Evolutionary conservation across 768 basidiomycete genomes (phyloP), one percentile per base, ranked within the genome.

Genomic region (Suillus subluteus): DNA sequence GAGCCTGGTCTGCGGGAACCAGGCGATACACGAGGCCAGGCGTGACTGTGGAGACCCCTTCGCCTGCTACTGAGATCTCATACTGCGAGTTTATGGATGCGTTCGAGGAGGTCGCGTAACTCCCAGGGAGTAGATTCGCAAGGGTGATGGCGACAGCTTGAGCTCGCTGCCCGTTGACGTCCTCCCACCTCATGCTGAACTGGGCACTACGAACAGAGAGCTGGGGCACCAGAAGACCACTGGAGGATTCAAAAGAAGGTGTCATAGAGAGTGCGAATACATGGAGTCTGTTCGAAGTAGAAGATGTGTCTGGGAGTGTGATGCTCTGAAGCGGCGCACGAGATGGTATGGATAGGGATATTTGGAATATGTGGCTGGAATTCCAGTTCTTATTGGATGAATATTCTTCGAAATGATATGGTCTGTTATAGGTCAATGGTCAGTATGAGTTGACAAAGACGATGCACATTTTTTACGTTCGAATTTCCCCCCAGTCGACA

Each of bases 131-230:
- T 13, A 86, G 74, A 67, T 88, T 88, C 30, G 82, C 81, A 15
- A 88, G 68, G 0, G 84, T 86, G 48, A 88, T 80, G 54, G 85
- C 83, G 0, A 88, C 81, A 0, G 79, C 80, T 68, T 87, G 86
- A 5, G 80, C 81, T 32, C 79, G 80, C 58, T 71, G 71, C 3
- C 75, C 76, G 35, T 76, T 52, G 35, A 81, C 71, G 23, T 79
- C 71, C 40, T 82, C 80, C 84, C 84, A 86, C 26, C 84, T 79
- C 0, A 79, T 80, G 9, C 82, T 81, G 63, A 85, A 86, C 13
- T 80, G 76, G 1, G 80, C 81, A 15, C 74, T 76, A 37, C 83
- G 82, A 59, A 86, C 70, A 21, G 80, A 76, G 37, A 86, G 76
- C 0, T 71, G 74, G 0, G 80, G 78, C 0, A 65, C 58, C 1